phyloP scores from a whole-genome alignment of 495 filamentous ascomycete genomes.

The Aspergillus wentii region DNA sequence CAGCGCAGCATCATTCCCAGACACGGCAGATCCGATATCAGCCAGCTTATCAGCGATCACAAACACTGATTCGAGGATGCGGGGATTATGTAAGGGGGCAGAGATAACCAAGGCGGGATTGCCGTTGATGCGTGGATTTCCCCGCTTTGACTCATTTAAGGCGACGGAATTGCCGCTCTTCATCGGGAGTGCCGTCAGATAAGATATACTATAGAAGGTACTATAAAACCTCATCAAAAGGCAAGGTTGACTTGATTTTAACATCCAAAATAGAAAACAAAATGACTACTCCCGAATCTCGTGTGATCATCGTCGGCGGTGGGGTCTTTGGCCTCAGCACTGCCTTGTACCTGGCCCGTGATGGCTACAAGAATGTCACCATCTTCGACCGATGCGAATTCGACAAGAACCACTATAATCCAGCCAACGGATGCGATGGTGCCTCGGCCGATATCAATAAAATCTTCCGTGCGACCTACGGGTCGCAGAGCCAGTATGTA shows the following conservation, averaged over 20 bases:
- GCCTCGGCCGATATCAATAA: slow-evolving; percentile 16
- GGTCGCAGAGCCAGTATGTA: slow-evolving; percentile 6
- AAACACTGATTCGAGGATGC: too few species aligned
- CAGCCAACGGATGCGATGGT: slow-evolving; percentile 7
- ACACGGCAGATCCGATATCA: too few species aligned
- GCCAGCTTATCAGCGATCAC: too few species aligned
- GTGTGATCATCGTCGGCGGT: slow-evolving; percentile 12
- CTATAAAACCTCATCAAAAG: background rate
- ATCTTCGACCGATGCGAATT: slow-evolving; percentile 11
- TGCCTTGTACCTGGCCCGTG: slow-evolving; percentile 10
- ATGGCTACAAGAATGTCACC: slow-evolving; percentile 11
- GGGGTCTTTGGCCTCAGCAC: slow-evolving; percentile 14
- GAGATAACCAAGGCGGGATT: too few species aligned
- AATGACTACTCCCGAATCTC: slow-evolving; percentile 6
- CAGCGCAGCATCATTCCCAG: too few species aligned
- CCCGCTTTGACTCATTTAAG: too few species aligned
- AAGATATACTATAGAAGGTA: background rate
- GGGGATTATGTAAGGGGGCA: too few species aligned
- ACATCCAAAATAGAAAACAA: background rate
- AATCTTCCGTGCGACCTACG: slow-evolving; percentile 13
- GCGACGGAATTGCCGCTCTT: background rate
- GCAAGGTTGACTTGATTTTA: background rate
- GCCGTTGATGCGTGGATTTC: too few species aligned
- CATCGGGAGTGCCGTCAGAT: background rate
- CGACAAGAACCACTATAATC: slow-evolving; percentile 7